These are phyloP conservation scores for Podospora australis DNA, from an alignment of 495 filamentous ascomycete species.

Conservation along the genomic window DNA sequence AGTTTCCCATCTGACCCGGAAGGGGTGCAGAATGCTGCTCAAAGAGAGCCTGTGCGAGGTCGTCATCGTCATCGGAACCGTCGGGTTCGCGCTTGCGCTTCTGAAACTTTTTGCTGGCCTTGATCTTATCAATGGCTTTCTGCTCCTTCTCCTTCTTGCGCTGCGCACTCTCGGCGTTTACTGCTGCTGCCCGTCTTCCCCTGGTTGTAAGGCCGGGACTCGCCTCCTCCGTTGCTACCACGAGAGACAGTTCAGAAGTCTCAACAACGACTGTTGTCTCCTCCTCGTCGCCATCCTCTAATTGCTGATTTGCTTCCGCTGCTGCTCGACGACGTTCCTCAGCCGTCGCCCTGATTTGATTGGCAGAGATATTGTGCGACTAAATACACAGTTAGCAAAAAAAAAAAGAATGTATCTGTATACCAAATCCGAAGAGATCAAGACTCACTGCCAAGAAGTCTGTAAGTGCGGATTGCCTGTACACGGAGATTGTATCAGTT, in stretches of 20 bases:
- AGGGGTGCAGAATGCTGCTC: constrained; percentile 57
- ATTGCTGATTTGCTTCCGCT: constrained; percentile 19
- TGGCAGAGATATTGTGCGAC: constrained; percentile 86
- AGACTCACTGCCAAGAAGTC: constrained; percentile 67
- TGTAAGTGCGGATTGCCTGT: constrained; percentile 64
- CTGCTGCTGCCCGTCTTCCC: constrained; percentile 24
- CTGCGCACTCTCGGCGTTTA: constrained; percentile 36
- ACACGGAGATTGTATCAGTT: constrained; percentile 1
- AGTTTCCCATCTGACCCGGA: constrained; percentile 85
- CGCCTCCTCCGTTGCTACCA: constrained; percentile 5
- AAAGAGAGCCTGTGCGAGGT: constrained; percentile 50
- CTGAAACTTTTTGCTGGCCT: constrained; percentile 71
- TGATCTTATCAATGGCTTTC: constrained; percentile 65
- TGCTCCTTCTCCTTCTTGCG: constrained; percentile 59
- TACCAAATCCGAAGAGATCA: neutral
- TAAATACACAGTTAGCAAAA: constrained; percentile 26
- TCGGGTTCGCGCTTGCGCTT: constrained; percentile 51
- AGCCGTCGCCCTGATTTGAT: constrained; percentile 63
- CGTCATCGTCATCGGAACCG: constrained; percentile 43
- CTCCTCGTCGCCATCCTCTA: constrained; percentile 1
- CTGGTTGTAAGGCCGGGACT: constrained; percentile 9
- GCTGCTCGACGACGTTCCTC: constrained; percentile 45
- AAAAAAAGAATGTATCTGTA: too few species aligned
- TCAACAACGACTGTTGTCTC: neutral
- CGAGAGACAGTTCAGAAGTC: constrained; percentile 12